Percentiles rank a stretch among this genome's conserved stretches.
Conservation (phyloP, 805 yeast genomes). For the Sugiyamaella americana region DNA sequence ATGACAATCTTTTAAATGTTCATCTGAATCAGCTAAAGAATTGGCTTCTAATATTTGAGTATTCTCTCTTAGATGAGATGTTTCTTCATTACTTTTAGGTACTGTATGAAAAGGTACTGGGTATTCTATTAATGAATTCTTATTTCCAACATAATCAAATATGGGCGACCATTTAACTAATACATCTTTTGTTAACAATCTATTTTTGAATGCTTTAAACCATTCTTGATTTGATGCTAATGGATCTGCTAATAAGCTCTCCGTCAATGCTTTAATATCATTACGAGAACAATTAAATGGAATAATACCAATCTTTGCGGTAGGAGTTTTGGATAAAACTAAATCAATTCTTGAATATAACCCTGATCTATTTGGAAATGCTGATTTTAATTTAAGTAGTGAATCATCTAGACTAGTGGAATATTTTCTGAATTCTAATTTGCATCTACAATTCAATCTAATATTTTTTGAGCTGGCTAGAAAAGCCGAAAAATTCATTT, state of each 20-base stretch:
- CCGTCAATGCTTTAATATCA: slow-evolving; percentile 24
- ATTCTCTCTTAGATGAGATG: no score
- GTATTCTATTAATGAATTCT: slow-evolving; percentile 30
- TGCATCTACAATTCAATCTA: neutral
- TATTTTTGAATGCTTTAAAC: slow-evolving; percentile 23
- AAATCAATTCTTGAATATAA: slow-evolving; percentile 23
- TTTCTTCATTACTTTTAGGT: slow-evolving; percentile 15
- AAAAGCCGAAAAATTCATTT: neutral
- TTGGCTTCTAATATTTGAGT: slow-evolving; percentile 29
- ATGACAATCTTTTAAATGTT: slow-evolving; percentile 27
- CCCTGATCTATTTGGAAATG: slow-evolving; percentile 14
- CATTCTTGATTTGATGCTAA: slow-evolving; percentile 28
- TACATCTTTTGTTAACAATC: slow-evolving; percentile 31
- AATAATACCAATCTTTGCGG: slow-evolving; percentile 26
- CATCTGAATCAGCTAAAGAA: slow-evolving; percentile 25
- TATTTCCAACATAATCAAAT: slow-evolving; percentile 29
- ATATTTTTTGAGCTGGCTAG: no score
- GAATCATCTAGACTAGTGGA: neutral
- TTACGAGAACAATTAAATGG: slow-evolving; percentile 24
- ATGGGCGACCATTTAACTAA: slow-evolving; percentile 25
- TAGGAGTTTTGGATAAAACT: slow-evolving; percentile 19
- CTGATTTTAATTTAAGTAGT: slow-evolving; percentile 3
- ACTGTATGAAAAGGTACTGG: slow-evolving; percentile 19
- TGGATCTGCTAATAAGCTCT: slow-evolving; percentile 32
- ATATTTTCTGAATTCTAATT: neutral